Base-by-base conservation (phyloP, 768 basidiomycete genomes). In the Floccularia luteovirens region DNA sequence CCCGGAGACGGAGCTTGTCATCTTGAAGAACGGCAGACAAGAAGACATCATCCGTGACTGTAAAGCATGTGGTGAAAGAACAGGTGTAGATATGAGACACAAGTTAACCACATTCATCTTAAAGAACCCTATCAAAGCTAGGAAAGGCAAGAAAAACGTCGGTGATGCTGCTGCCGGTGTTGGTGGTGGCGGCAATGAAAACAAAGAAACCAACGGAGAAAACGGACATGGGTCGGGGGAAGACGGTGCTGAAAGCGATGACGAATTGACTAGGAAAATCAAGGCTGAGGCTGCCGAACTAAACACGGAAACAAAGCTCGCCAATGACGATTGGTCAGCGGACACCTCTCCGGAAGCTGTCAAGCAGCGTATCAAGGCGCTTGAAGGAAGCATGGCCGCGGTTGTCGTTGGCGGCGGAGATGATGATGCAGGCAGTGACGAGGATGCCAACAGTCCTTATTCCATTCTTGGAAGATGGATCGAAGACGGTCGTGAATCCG, bases 31-130 rank as follows among this genome's bases (percentile, higher is more conserved):
- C 42, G 91, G 92, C 36, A 65, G 76, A 21, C 70, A 63, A 42
- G 96, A 97, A 52, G 78, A 86, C 49, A 91, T 98, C 57, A 78
- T 86, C 48, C 80, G 93, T 45, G 93, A 99, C 62, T 99, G 96
- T 75, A 97, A 98, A 65, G 96, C 96, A 20, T 99, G 96, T 53
- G 96, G 96, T 39, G 82, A 91, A 55, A 80, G 89, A 49, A 92
- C 87, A 35, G 79, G 71, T 30, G 74, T 98, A 48, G 92, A 98
- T 61, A 96, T 96, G 90, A 75, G 91, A 24, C 94, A 98, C 70
- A 96, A 93, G 63, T 75, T 99, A 44, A 85, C 83, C 31, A 91
- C 93, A 1, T 99, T 90, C 71, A 96, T 99, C 58, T 55, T 97
- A 54, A 96, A 93, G 71, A 99, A 99, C 61, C 94, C 93, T 38